phyloP scores from a whole-genome alignment of 164 flowering plant genomes.

The Warburgia ugandensis region DNA sequence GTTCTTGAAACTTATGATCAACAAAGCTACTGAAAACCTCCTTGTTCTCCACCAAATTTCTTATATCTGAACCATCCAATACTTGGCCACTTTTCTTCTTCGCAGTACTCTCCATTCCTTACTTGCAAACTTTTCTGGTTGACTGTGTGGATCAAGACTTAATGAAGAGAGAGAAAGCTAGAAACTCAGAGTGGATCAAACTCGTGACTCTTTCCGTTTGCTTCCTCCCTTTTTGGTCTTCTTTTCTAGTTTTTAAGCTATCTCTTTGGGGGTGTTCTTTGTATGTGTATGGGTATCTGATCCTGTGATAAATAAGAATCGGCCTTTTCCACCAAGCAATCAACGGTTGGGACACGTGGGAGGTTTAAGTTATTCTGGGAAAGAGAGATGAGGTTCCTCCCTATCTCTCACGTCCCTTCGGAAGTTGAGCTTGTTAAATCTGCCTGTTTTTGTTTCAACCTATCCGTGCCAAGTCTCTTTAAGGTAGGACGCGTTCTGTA shows the following conservation, averaged over 20 bases:
- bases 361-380: slow-evolving; percentile 10
- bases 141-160: too few relatives aligned
- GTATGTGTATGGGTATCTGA: neutral
- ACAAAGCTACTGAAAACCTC: slow-evolving; percentile 61
- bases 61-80: slow-evolving; percentile 82
- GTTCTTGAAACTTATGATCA: slow-evolving; percentile 66
- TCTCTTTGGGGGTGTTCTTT: neutral
- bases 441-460: neutral
- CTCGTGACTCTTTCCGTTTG: too few relatives aligned
- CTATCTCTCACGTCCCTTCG: neutral
- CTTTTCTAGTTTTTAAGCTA: neutral
- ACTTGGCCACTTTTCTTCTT: slow-evolving; percentile 37
- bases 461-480: too few relatives aligned
- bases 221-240: too few relatives aligned
- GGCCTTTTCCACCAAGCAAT: slow-evolving; percentile 17
- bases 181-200: too few relatives aligned
- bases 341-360: slow-evolving; percentile 38
- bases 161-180: too few relatives aligned
- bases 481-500: too few relatives aligned
- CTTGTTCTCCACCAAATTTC: slow-evolving; percentile 79
- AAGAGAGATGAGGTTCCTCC: neutral
- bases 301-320: too few relatives aligned
- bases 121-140: too few relatives aligned
- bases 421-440: too few relatives aligned
- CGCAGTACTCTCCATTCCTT: slow-evolving; percentile 1